Conservation (phyloP, 371 early-diverging fungal genomes). For the Actinomortierella wolfii region DNA sequence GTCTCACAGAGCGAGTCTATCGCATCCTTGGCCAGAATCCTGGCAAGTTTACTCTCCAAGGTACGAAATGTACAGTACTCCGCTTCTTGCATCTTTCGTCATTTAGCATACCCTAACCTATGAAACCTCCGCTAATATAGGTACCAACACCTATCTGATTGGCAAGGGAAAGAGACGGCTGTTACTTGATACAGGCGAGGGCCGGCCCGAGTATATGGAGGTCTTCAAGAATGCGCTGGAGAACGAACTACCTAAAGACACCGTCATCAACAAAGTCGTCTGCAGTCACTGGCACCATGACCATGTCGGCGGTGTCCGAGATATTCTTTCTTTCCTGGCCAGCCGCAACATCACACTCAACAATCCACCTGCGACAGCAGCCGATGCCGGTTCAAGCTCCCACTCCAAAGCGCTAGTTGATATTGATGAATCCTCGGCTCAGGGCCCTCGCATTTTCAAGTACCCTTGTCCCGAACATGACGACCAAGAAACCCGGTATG, state of each 20-base stretch:
- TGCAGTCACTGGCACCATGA: slow-evolving; percentile 86
- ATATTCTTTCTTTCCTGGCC: slow-evolving; percentile 51
- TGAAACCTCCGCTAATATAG: no score
- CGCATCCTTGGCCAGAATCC: slow-evolving; percentile 77
- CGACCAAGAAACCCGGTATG: slow-evolving; percentile 36
- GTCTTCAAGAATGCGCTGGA: slow-evolving; percentile 57
- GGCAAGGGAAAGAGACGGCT: slow-evolving; percentile 74
- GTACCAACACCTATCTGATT: slow-evolving; percentile 91
- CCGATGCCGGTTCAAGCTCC: slow-evolving; percentile 47
- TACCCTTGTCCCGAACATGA: slow-evolving; percentile 28
- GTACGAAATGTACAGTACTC: slow-evolving; percentile 24
- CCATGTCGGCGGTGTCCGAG: slow-evolving; percentile 74
- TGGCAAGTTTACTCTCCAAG: slow-evolving; percentile 76
- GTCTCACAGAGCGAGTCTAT: slow-evolving; percentile 55
- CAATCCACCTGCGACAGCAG: slow-evolving; percentile 12
- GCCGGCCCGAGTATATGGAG: slow-evolving; percentile 67
- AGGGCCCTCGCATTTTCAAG: slow-evolving; percentile 31
- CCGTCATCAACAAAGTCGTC: slow-evolving; percentile 72
- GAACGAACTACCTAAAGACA: slow-evolving; percentile 47
- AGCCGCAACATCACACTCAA: slow-evolving; percentile 30
- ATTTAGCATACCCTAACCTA: neutral
- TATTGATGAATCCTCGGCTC: slow-evolving; percentile 5
- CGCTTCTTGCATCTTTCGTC: neutral
- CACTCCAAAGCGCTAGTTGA: slow-evolving; percentile 3
- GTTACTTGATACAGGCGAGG: slow-evolving; percentile 86